Evolutionary conservation across 495 filamentous ascomycete genomes (phyloP).

Genomic region (Bryoglossum gracile): DNA sequence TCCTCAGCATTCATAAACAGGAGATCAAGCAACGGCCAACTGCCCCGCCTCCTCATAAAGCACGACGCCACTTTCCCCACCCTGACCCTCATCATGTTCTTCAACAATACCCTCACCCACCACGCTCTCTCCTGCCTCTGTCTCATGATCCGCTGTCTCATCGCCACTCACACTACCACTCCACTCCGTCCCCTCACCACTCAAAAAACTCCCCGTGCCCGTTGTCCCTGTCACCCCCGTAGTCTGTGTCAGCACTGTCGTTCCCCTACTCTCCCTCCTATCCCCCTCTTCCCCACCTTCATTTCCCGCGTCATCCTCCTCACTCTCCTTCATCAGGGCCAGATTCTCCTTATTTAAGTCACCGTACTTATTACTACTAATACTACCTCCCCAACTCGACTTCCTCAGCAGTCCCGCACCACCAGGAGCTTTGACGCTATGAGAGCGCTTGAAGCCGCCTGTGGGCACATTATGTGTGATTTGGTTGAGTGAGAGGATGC

Average conservation of each 20-base stretch:
- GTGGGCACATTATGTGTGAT: conserved; percentile 67
- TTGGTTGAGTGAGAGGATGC: conserved; percentile 83
- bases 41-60: conserved; percentile 20
- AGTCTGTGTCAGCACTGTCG: conserved; percentile 15
- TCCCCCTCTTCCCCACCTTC: conserved; percentile 26
- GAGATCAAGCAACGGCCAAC: no score
- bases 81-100: neutral
- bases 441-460: conserved; percentile 51
- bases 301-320: conserved; percentile 29
- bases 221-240: conserved; percentile 20
- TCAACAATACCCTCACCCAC: conserved; percentile 1
- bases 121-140: no score
- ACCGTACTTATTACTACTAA: conserved; percentile 33
- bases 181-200: conserved; percentile 24
- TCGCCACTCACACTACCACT: conserved; percentile 23
- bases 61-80: conserved; percentile 6
- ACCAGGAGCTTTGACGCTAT: conserved; percentile 57
- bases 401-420: conserved; percentile 60
- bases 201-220: no score
- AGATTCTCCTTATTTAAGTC: conserved; percentile 42
- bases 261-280: conserved; percentile 20
- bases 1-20: no score
- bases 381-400: conserved; percentile 58
- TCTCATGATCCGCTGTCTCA: no score
- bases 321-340: conserved; percentile 35